Percentiles rank a stretch among this genome's conserved stretches.
Evolutionary conservation across 345 rosid genomes (phyloP).

Genomic region (Psidium guajava): DNA sequence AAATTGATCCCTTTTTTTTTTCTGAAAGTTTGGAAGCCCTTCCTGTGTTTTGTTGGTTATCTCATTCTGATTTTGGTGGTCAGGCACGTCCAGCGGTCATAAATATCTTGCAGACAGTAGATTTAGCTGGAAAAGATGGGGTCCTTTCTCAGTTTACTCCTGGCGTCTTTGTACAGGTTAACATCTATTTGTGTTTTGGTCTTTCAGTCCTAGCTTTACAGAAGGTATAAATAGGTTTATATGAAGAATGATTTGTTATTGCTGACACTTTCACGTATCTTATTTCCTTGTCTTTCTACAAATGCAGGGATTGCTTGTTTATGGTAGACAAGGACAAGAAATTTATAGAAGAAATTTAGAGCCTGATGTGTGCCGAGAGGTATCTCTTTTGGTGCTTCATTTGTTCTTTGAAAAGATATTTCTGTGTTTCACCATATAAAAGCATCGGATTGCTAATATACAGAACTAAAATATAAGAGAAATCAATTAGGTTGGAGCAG

Average conservation of each 20-base stretch:
- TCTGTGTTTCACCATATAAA: neutral
- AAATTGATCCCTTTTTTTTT: neutral
- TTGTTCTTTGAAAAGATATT: neutral
- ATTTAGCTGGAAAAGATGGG: constrained; percentile 69
- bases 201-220: neutral
- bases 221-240: neutral
- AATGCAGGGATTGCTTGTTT: constrained; percentile 87
- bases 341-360: constrained; percentile 75
- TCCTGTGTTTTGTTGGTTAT: neutral
- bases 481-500: neutral
- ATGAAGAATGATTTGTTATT: neutral
- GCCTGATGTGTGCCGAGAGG: constrained; percentile 78
- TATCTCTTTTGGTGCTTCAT: constrained; percentile 8
- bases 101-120: constrained; percentile 44
- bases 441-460: neutral
- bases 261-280: constrained; percentile 1
- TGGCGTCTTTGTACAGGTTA: constrained; percentile 90
- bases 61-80: constrained; percentile 10
- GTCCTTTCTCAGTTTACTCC: constrained; percentile 71
- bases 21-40: neutral
- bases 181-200: constrained; percentile 1
- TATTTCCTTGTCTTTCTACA: neutral
- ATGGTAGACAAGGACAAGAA: constrained; percentile 82
- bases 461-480: neutral
- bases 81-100: constrained; percentile 79